A percentile compares a stretch with the other conserved stretches of the same genome.
Evolutionary conservation across 2,329 filamentous ascomycete genomes (phyloP).

Genomic region (Phaeophleospora eucalypticola): DNA sequence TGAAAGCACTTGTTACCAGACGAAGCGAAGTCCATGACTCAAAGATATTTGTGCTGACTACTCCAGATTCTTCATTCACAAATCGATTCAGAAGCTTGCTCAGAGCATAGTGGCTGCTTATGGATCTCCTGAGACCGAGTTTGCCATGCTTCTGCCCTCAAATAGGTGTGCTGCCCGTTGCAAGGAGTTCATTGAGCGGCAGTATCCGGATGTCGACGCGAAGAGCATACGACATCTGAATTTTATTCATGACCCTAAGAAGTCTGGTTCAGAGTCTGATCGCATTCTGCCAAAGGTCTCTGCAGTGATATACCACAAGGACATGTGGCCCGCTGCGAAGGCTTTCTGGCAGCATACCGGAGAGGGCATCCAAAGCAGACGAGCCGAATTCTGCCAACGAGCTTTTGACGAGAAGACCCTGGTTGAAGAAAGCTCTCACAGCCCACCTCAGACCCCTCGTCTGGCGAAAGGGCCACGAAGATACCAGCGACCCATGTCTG

Average conservation of each 20-base stretch:
- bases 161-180: constrained; percentile 66
- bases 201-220: constrained; percentile 51
- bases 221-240: constrained; percentile 55
- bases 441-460: constrained; percentile 34
- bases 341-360: constrained; percentile 97
- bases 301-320: constrained; percentile 64
- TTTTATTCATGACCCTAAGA: constrained; percentile 58
- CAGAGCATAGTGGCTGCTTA: constrained; percentile 61
- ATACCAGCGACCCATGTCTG: constrained; percentile 64
- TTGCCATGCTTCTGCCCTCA: constrained; percentile 81
- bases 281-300: constrained; percentile 45
- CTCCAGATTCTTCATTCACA: constrained; percentile 83
- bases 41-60: not conserved
- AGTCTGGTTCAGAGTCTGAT: constrained; percentile 33
- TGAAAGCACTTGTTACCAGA: too few relatives aligned
- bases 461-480: constrained; percentile 68
- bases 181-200: constrained; percentile 63
- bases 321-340: constrained; percentile 71
- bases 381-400: constrained; percentile 81
- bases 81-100: constrained; percentile 70
- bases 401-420: constrained; percentile 68
- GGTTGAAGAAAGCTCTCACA: constrained; percentile 44
- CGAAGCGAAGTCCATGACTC: not conserved
- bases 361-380: constrained; percentile 84
- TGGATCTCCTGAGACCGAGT: constrained; percentile 55